phyloP scores from a whole-genome alignment of 1,139 yeast genomes.

The Suhomyces choctaworum region DNA sequence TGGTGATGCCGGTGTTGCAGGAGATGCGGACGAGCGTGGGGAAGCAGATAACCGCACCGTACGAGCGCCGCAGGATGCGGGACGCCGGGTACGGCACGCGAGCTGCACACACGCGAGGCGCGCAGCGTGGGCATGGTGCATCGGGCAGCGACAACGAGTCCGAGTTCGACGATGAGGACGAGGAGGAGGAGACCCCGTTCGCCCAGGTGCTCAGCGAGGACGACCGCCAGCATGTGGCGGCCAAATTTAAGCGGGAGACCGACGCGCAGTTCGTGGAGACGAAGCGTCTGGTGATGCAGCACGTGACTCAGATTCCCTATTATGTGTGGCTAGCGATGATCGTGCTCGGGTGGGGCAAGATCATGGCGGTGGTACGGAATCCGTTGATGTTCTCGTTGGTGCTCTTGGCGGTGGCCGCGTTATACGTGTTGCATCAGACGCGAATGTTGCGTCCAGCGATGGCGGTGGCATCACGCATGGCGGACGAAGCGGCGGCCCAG shows the following conservation, averaged over 20 bases:
- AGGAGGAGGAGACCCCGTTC: constrained; percentile 43
- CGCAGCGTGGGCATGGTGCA: neutral
- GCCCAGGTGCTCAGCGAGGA: constrained; percentile 57
- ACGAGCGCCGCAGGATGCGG: constrained; percentile 1
- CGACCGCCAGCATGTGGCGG: constrained; percentile 58
- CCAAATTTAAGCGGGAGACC: constrained; percentile 70
- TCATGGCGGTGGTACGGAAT: constrained; percentile 81
- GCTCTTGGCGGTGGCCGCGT: constrained; percentile 54
- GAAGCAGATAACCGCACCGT: constrained; percentile 5
- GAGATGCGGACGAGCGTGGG: constrained; percentile 6
- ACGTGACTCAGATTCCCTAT: constrained; percentile 76
- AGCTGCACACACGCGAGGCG: neutral
- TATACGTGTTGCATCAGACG: constrained; percentile 67
- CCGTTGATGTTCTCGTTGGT: constrained; percentile 71
- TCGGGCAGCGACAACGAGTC: constrained; percentile 47
- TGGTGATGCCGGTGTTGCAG: constrained; percentile 56
- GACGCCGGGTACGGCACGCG: constrained; percentile 4
- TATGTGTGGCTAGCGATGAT: constrained; percentile 73
- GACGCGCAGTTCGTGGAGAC: constrained; percentile 86
- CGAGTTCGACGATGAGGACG: constrained; percentile 39
- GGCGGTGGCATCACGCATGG: constrained; percentile 56
- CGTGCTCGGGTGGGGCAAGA: constrained; percentile 94
- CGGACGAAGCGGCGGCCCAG: constrained; percentile 56
- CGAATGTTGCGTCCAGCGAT: constrained; percentile 77
- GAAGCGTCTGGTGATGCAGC: constrained; percentile 69